A percentile compares a stretch with the other conserved stretches of the same genome.
These are phyloP conservation scores for Pseudocercospora fijiensis DNA, from an alignment of 2,329 filamentous ascomycete species.

Conservation along the genomic window DNA sequence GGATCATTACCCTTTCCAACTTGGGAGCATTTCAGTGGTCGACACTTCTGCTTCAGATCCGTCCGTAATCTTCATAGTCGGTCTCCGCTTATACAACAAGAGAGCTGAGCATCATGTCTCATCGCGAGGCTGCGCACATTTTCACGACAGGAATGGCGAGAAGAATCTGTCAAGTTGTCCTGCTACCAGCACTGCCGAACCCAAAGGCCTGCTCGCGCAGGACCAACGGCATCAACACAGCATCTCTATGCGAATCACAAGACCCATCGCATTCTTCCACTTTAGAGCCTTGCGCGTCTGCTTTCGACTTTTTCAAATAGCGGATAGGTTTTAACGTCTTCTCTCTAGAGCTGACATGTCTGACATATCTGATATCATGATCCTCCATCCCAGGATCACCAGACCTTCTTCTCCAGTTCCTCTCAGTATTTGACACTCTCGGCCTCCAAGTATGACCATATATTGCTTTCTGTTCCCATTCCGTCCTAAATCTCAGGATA, in stretches of 20 bases:
- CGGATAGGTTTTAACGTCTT: background rate
- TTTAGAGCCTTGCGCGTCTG: background rate
- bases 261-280: conserved; percentile 7
- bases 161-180: background rate
- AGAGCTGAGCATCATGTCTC: too few relatives aligned
- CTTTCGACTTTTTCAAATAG: background rate
- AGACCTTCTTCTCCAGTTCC: conserved; percentile 16
- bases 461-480: conserved; percentile 10
- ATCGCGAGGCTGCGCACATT: too few relatives aligned
- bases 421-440: conserved; percentile 21
- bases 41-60: too few relatives aligned
- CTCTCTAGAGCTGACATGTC: background rate
- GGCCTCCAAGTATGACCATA: conserved; percentile 17
- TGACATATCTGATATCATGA: conserved; percentile 4
- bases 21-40: too few relatives aligned
- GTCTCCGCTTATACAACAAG: too few relatives aligned
- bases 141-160: too few relatives aligned
- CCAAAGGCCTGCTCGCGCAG: background rate
- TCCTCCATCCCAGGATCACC: background rate
- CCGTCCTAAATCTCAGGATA: conserved; percentile 17
- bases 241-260: conserved; percentile 9
- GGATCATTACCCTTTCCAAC: too few relatives aligned
- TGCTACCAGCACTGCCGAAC: background rate
- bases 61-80: too few relatives aligned
- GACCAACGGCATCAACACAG: background rate